Base-by-base conservation (phyloP, 2,329 filamentous ascomycete species). In the Lasiodiplodia sp. region DNA sequence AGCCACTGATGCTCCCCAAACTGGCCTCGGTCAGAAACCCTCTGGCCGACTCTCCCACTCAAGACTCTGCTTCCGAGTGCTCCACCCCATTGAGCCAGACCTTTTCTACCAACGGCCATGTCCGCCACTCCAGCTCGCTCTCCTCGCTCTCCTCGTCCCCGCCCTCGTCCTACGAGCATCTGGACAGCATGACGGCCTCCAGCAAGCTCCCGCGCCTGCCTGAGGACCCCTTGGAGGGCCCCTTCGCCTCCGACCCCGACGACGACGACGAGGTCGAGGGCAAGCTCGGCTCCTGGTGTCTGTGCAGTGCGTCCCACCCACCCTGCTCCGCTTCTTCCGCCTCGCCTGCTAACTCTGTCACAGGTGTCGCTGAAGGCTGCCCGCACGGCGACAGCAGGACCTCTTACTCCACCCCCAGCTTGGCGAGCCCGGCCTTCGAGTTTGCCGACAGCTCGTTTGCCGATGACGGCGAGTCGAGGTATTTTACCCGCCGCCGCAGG, bases 121-220 rank as follows among this genome's bases (percentile, higher is more conserved):
- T 87, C 60, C 86, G 89, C 73, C 88, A 87, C 73, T 87, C 89
- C 28, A 95, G 92, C 81, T 97, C 94, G 1, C 97, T 94, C 5
- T 83, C 93, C 68, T 90, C 92, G 68, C 85, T 92, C 10, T 82
- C 85, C 38, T 80, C 85, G 4, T 82, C 85, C 49, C 78, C 77
- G 69, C 83, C 87, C 18, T 82, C 85, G 23, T 76, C 78, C 4
- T 81, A 81, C 72, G 88, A 89, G 8, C 72, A 72, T 80, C 81
- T 75, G 79, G 71, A 90, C 85, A 67, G 90, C 85, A 69, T 90
- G 85, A 69, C 86, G 82, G 63, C 84, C 83, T 82, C 87, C 0
- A 84, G 85, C 74, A 92, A 92, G 80, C 84, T 97, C 70, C 91
- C 93, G 18, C 92, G 96, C 74, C 91, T 97, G 23, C 88, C 94